These are phyloP conservation scores for Citrus cavaleriei DNA, from an alignment of 345 rosid species.

Conservation along the genomic window DNA sequence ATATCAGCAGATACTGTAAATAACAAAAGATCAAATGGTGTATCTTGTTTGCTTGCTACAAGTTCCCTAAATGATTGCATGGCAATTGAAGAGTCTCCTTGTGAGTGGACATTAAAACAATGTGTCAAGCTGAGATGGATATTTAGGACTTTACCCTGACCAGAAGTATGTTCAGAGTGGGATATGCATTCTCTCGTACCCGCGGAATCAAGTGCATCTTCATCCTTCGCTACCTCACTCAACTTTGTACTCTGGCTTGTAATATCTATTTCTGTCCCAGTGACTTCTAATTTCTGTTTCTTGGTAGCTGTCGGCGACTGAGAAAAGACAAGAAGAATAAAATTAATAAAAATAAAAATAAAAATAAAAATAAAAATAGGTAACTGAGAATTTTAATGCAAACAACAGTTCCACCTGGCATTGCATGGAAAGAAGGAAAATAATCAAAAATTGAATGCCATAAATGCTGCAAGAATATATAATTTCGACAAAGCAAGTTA, in stretches of 20 bases:
- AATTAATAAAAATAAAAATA: neutral
- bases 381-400: neutral
- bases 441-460: neutral
- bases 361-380: neutral
- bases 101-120: neutral
- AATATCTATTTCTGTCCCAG: slow-evolving; percentile 15
- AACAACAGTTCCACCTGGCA: neutral
- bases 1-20: neutral
- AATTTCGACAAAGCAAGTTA: neutral
- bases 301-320: slow-evolving; percentile 31
- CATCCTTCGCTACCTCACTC: slow-evolving; percentile 17
- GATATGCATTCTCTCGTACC: slow-evolving; percentile 19
- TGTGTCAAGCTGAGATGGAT: neutral
- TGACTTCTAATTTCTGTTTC: slow-evolving; percentile 27
- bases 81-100: neutral
- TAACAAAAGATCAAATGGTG: neutral
- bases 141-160: slow-evolving; percentile 17
- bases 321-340: slow-evolving; percentile 1
- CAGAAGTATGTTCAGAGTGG: slow-evolving; percentile 2
- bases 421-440: neutral
- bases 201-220: slow-evolving; percentile 18
- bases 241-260: slow-evolving; percentile 20
- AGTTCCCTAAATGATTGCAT: neutral
- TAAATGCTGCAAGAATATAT: neutral
- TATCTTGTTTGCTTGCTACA: neutral